Percentiles rank a stretch among this genome's conserved stretches.
Conservation (phyloP, 345 rosid species). For the Linum lewisii region DNA sequence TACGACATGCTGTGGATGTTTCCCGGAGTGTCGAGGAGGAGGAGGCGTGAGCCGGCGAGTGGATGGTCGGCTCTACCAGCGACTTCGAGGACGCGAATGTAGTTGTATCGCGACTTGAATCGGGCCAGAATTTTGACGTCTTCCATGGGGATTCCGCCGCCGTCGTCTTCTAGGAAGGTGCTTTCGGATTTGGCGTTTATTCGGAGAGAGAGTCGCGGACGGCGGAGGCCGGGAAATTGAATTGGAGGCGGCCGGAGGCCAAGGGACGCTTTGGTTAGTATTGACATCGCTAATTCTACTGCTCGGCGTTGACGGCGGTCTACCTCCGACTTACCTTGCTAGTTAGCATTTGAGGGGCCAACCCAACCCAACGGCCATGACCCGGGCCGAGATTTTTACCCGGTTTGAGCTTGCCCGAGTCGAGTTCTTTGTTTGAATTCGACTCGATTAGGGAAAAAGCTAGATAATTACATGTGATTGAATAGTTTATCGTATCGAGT, state of each 20-base stretch:
- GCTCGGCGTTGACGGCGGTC: too few relatives aligned
- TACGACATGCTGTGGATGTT: constrained; percentile 88
- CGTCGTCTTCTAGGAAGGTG: constrained; percentile 15
- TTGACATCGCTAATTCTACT: too few relatives aligned
- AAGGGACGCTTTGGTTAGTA: background rate
- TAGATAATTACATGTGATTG: too few relatives aligned
- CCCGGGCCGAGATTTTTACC: too few relatives aligned
- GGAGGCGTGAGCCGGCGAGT: constrained; percentile 57
- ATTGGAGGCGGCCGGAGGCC: constrained; percentile 7
- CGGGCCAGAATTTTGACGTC: constrained; percentile 58
- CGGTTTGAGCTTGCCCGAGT: too few relatives aligned
- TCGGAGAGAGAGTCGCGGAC: constrained; percentile 5
- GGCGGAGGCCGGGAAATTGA: constrained; percentile 14
- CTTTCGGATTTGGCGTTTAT: constrained; percentile 10
- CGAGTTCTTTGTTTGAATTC: too few relatives aligned
- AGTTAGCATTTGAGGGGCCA: too few relatives aligned
- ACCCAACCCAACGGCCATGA: too few relatives aligned
- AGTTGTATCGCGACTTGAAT: constrained; percentile 72
- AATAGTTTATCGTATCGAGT: too few relatives aligned
- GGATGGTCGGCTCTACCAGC: constrained; percentile 62
- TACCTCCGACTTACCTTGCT: too few relatives aligned
- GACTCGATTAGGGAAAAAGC: too few relatives aligned
- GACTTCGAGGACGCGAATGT: constrained; percentile 72
- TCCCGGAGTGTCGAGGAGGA: constrained; percentile 77
- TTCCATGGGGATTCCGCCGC: constrained; percentile 53